A percentile compares a stretch with the other conserved stretches of the same genome.
phyloP scores from a whole-genome alignment of 495 filamentous ascomycete species.

The Neurospora sp. region DNA sequence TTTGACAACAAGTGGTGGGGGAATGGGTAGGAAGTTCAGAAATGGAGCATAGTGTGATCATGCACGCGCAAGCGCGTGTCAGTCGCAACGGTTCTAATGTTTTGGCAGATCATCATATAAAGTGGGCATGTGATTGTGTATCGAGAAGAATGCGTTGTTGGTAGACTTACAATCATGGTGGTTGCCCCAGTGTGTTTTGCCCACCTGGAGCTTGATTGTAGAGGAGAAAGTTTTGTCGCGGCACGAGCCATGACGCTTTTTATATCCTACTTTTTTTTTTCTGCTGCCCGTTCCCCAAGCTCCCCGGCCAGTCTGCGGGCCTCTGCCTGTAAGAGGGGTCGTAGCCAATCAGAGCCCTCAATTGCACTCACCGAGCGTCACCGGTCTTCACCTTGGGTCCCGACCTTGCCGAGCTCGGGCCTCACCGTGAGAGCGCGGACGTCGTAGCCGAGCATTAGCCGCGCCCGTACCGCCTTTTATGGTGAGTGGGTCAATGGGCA shows the following conservation, averaged over 20 bases:
- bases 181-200: background rate
- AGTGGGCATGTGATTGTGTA: background rate
- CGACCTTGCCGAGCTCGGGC: background rate
- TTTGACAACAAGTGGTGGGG: background rate
- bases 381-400: background rate
- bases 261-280: background rate
- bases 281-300: background rate
- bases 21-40: slow-evolving; percentile 29
- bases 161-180: slow-evolving; percentile 17
- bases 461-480: background rate
- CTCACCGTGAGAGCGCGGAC: background rate
- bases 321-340: background rate
- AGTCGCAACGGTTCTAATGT: slow-evolving; percentile 92
- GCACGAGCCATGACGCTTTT: background rate
- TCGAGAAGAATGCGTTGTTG: background rate
- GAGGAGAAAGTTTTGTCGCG: background rate
- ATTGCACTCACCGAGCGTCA: background rate
- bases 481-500: background rate
- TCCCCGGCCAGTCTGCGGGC: background rate
- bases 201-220: background rate
- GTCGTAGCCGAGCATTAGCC: background rate
- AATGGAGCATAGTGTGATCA: slow-evolving; percentile 49
- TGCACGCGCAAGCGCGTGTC: slow-evolving; percentile 51
- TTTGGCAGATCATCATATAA: slow-evolving; percentile 34
- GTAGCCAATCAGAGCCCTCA: slow-evolving; percentile 7